Conservation (phyloP, 108 stramenopile species). For the Nannochloropsis gaditana region DNA sequence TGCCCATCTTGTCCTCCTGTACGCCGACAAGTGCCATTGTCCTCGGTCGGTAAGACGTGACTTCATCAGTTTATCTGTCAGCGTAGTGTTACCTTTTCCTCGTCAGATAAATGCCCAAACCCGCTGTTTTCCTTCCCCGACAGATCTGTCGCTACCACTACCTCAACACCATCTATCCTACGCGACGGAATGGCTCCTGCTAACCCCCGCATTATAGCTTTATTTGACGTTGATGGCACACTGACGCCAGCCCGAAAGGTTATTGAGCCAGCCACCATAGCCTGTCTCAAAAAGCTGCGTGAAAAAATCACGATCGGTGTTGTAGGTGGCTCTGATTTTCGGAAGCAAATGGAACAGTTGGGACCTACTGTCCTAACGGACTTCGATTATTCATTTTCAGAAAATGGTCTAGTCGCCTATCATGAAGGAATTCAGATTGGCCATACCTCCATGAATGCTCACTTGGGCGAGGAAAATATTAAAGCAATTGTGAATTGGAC, state of each 20-base stretch:
- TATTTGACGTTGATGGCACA: slow-evolving; percentile 99
- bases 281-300: slow-evolving; percentile 74
- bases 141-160: background rate
- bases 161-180: background rate
- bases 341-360: slow-evolving; percentile 97
- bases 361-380: slow-evolving; percentile 64
- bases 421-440: slow-evolving; percentile 65
- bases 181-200: background rate
- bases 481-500: slow-evolving; percentile 93
- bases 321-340: slow-evolving; percentile 95
- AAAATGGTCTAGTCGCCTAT: slow-evolving; percentile 98
- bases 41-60: background rate
- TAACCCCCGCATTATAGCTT: slow-evolving; percentile 63
- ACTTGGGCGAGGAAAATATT: slow-evolving; percentile 93
- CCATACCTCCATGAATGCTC: slow-evolving; percentile 63
- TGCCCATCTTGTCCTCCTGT: background rate
- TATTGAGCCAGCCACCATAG: slow-evolving; percentile 76
- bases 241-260: slow-evolving; percentile 87
- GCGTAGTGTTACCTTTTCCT: too few species aligned
- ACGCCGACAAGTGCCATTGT: background rate
- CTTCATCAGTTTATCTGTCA: background rate
- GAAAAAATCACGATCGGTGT: slow-evolving; percentile 91
- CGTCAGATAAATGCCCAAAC: too few species aligned
- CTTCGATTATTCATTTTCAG: slow-evolving; percentile 95
- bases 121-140: background rate